A percentile compares a stretch with the other conserved stretches of the same genome.
Conservation (phyloP, 139 green algal genomes). For the Ostreobium quekettii region DNA sequence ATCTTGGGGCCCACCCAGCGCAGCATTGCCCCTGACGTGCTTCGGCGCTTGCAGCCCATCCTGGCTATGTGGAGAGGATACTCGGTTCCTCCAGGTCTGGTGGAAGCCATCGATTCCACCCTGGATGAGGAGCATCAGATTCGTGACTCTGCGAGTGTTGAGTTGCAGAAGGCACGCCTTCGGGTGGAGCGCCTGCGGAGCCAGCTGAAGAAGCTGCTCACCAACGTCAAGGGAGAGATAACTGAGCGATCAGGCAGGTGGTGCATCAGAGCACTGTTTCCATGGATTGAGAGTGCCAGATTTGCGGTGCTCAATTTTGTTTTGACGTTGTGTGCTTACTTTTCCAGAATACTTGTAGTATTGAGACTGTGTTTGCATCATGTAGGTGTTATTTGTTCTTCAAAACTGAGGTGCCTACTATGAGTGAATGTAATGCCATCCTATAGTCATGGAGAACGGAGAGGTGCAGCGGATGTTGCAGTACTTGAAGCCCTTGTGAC, state of each 20-base stretch:
- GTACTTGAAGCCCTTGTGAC: not conserved
- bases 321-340: not conserved
- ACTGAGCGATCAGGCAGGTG: slow-evolving; percentile 9
- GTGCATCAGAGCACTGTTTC: no score
- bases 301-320: not conserved
- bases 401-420: no score
- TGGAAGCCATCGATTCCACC: not conserved
- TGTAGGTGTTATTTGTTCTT: not conserved
- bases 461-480: not conserved
- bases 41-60: not conserved
- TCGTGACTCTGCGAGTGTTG: not conserved
- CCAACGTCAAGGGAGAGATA: not conserved
- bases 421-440: no score
- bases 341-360: no score
- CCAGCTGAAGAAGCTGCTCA: slow-evolving; percentile 4
- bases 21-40: not conserved
- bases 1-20: no score
- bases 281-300: no score
- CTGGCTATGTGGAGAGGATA: not conserved
- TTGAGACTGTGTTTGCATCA: not conserved
- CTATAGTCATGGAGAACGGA: not conserved
- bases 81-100: not conserved
- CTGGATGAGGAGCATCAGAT: not conserved
- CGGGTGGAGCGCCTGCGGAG: not conserved
- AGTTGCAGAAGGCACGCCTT: not conserved